Base-by-base conservation (phyloP, 257 asterid species). In the Przewalskia tangutica region DNA sequence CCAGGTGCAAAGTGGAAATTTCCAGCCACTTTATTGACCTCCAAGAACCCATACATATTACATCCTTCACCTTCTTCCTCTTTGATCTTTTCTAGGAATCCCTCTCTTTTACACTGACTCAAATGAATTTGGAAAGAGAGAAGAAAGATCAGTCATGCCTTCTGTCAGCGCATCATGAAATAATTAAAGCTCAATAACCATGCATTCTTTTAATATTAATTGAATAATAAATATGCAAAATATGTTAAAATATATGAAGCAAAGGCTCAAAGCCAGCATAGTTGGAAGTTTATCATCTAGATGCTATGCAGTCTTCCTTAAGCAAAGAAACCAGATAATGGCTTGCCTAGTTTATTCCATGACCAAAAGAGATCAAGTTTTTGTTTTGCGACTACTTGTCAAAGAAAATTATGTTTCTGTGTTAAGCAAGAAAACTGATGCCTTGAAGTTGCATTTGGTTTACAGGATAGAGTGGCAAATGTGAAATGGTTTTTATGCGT, bases 1-100 rank as follows among this genome's bases (percentile, higher is more conserved):
- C 99, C 99, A 81, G 99, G 99, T 27, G 99, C 99, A 89, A 95
- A 95, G 89, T 95, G 99, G 81, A 95, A 94, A 88, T 91, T 95
- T 60, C 99, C 99, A 82, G 95, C 99, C 77, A 95, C 98, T 84
- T 91, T 94, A 86, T 95, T 95, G 82, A 95, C 97, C 81, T 94
- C 99, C 90, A 95, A 84, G 89, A 94, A 95, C 36, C 99, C 99
- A 81, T 95, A 90, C 42, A 95, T 71, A 82, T 91, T 95, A 84
- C 99, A 95, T 62, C 99, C 99, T 89, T 94, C 99, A 42, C 99
- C 98, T 59, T 92, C 99, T 89, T 95, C 99, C 7, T 88, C 97
- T 92, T 94, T 95, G 86, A 95, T 88, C 85, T 77, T 92, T 91
- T 95, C 91, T 80, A 95, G 97, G 86, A 95, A 95, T 56, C 99